Evolutionary conservation across 2,329 filamentous ascomycete genomes (phyloP).

Genomic region (Talaromyces albobiverticillius): DNA sequence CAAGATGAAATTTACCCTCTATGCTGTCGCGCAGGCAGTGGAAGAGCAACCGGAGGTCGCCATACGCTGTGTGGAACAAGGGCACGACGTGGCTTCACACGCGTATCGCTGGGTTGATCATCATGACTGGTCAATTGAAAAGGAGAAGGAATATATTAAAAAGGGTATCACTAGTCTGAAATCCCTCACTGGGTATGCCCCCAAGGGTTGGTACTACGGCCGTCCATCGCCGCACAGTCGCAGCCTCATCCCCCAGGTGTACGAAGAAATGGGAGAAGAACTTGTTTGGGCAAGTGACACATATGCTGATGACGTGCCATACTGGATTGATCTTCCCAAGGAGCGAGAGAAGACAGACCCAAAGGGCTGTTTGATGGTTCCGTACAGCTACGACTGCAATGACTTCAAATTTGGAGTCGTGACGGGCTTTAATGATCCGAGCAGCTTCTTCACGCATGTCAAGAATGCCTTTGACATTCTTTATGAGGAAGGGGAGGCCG

Average conservation of each 20-base stretch:
- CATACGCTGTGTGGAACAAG: constrained; percentile 44
- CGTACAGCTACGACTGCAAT: constrained; percentile 56
- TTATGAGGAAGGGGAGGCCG: constrained; percentile 50
- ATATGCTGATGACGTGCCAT: constrained; percentile 55
- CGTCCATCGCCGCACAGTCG: constrained; percentile 43
- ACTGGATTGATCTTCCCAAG: constrained; percentile 53
- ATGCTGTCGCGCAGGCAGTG: constrained; percentile 49
- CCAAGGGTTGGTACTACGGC: constrained; percentile 51
- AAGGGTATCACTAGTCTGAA: constrained; percentile 43
- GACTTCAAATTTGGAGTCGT: constrained; percentile 48
- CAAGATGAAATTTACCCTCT: constrained; percentile 51
- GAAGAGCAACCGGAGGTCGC: constrained; percentile 49
- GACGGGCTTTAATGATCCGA: constrained; percentile 46
- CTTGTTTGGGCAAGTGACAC: constrained; percentile 50
- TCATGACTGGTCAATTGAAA: constrained; percentile 43
- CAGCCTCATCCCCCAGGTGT: constrained; percentile 48
- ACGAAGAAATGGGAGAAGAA: constrained; percentile 51
- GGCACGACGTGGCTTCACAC: constrained; percentile 51
- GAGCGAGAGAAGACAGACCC: no score
- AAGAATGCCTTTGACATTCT: constrained; percentile 51
- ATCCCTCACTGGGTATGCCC: constrained; percentile 44
- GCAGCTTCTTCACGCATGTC: no score
- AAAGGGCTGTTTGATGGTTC: constrained; percentile 55
- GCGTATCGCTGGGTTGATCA: constrained; percentile 53
- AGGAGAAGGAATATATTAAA: constrained; percentile 48